phyloP scores from a whole-genome alignment of 164 flowering plant genomes.

The Stephania cephalantha region DNA sequence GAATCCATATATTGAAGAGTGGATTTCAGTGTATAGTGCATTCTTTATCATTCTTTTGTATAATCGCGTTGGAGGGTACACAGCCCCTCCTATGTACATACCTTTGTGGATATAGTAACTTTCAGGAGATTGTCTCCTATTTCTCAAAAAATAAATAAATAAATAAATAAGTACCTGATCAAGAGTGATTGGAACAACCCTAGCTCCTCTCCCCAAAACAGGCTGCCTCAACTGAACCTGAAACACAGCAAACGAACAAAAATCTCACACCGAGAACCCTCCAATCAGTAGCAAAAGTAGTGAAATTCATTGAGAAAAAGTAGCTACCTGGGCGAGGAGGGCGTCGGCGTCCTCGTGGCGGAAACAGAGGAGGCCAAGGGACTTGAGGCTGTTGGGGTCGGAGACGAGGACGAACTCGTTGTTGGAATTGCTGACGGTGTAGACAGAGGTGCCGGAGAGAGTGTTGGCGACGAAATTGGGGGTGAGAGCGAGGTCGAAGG shows the following conservation, averaged over 20 bases:
- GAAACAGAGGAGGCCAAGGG: constrained; percentile 84
- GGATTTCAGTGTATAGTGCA: too few species aligned
- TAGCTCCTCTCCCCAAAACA: constrained; percentile 51
- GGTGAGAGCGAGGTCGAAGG: constrained; percentile 39
- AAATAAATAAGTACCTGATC: constrained; percentile 55
- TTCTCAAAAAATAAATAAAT: too few species aligned
- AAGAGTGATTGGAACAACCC: constrained; percentile 85
- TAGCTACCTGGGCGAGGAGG: constrained; percentile 74
- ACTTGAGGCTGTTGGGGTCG: constrained; percentile 62
- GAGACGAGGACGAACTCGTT: constrained; percentile 92
- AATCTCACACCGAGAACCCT: background rate
- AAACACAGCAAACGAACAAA: background rate
- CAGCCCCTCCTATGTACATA: too few species aligned
- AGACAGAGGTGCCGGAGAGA: constrained; percentile 74
- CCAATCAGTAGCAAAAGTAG: background rate
- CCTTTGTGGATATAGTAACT: too few species aligned
- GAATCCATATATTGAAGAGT: too few species aligned
- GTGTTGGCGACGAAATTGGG: constrained; percentile 61
- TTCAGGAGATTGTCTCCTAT: too few species aligned
- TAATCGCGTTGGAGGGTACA: too few species aligned
- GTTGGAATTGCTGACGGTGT: constrained; percentile 77
- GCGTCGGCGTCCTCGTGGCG: constrained; percentile 87
- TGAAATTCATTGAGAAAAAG: background rate
- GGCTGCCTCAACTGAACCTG: constrained; percentile 64
- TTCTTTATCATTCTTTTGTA: too few species aligned